A percentile compares a stretch with the other conserved stretches of the same genome.
Conservation (phyloP, 2,329 filamentous ascomycete species). For the Botrytis deweyae region DNA sequence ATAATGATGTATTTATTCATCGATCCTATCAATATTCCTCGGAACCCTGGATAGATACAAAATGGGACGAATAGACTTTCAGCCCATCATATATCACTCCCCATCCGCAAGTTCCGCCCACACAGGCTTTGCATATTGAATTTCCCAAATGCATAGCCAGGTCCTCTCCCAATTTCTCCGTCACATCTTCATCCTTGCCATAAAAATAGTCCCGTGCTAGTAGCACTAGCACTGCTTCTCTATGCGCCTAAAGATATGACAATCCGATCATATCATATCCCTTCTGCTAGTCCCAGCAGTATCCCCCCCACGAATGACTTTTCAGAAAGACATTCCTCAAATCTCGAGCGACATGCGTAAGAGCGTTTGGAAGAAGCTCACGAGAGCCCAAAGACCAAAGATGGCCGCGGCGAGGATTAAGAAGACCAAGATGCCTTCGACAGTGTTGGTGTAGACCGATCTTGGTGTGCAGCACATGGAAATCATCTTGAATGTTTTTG, state of each 20-base stretch:
- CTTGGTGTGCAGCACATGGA: background rate
- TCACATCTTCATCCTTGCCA: background rate
- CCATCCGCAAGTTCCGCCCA: background rate
- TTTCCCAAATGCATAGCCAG: background rate
- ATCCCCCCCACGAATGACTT: background rate
- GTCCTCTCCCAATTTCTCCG: background rate
- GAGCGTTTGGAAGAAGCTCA: background rate
- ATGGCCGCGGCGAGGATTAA: background rate
- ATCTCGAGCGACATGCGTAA: background rate
- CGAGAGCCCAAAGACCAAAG: background rate
- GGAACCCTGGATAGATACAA: background rate
- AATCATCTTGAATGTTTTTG: background rate
- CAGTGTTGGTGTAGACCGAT: background rate
- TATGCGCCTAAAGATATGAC: background rate
- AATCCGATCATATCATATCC: accelerated
- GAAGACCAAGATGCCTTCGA: background rate
- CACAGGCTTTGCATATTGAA: background rate
- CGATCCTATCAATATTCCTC: background rate
- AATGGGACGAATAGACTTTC: background rate
- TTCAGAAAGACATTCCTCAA: background rate
- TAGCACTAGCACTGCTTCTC: background rate
- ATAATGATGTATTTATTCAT: background rate
- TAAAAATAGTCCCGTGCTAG: background rate
- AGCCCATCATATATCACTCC: background rate
- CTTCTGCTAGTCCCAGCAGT: background rate